Evolutionary conservation across 345 rosid species (phyloP), one percentile per base, ranked within the genome.

Genomic region (Linum lewisii): DNA sequence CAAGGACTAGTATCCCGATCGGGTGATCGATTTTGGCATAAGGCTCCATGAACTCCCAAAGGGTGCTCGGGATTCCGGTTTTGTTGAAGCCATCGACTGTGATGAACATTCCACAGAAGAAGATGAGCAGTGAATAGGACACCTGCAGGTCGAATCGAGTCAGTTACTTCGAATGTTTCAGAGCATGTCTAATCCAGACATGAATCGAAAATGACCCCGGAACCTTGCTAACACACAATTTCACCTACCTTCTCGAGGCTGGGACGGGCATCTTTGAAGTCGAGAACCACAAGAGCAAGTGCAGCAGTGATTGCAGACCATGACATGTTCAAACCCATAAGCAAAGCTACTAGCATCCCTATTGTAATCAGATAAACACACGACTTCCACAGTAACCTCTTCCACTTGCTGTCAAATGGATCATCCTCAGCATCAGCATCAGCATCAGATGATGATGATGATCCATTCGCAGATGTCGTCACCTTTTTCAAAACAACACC

Each of bases 31-130:
- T 74, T 45, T 72, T 68, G 1, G 96, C 76, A 66, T 84, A 67
- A 45, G 96, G 88, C 76, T 88, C 95, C 92, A 82, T 77, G 8
- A 78, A 25, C 52, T 91, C 83, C 95, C 98, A 91, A 6, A 88
- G 52, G 42, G 68, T 57, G 19, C 84, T 81, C 13, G 96, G 98
- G 38, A 91, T 84, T 61, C 90, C 98, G 42, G 96, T 86, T 75
- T 67, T 84, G 68, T 88, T 84, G 67, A 91, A 91, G 54, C 96
- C 98, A 20, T 79, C 73, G 0, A 91, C 90, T 0, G 98, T 84
- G 63, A 91, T 83, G 52, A 88, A 86, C 96, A 88, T 88, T 23
- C 98, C 95, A 1, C 96, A 91, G 53, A 91, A 88, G 85, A 91
- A 86, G 7, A 86, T 60, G 68, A 88, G 49, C 36, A 88, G 88